Evolutionary conservation across 768 basidiomycete genomes (phyloP).

Genomic region (Hypholoma fasciculare): DNA sequence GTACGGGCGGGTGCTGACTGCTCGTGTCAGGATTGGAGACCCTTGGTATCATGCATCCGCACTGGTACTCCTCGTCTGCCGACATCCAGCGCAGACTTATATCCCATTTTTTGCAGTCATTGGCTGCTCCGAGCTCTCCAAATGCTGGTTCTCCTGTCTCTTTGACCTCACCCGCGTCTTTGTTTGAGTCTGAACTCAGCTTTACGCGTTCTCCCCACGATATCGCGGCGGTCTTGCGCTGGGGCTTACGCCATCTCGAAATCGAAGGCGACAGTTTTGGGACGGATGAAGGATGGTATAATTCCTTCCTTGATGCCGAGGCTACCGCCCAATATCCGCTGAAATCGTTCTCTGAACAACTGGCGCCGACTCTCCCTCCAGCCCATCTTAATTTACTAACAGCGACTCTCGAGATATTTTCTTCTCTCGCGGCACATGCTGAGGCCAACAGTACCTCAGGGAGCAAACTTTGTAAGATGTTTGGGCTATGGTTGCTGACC

Average conservation of each 20-base stretch:
- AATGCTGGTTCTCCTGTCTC: constrained; percentile 50
- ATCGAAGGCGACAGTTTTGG: constrained; percentile 64
- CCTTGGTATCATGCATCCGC: constrained; percentile 82
- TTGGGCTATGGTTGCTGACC: constrained; percentile 73
- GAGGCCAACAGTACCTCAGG: constrained; percentile 76
- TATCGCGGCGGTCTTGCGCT: constrained; percentile 77
- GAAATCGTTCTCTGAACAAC: constrained; percentile 59
- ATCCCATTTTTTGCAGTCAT: constrained; percentile 69
- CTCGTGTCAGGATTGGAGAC: constrained; percentile 66
- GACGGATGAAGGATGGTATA: constrained; percentile 68
- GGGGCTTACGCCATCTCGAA: constrained; percentile 75
- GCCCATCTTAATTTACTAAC: constrained; percentile 60
- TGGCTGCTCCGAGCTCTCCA: constrained; percentile 45
- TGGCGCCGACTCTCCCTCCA: constrained; percentile 60
- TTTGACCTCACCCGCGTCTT: constrained; percentile 37
- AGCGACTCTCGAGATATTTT: constrained; percentile 60
- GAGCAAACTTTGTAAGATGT: constrained; percentile 72
- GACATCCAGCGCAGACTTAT: constrained; percentile 68
- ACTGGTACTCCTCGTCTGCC: constrained; percentile 78
- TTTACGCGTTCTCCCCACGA: constrained; percentile 73
- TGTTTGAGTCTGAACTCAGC: constrained; percentile 66
- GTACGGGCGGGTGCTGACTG: neutral
- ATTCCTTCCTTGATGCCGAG: constrained; percentile 60
- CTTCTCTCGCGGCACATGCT: constrained; percentile 69
- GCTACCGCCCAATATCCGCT: constrained; percentile 58